Conservation (phyloP, 129 eudicot species). For the Gnaphalium uliginosum region DNA sequence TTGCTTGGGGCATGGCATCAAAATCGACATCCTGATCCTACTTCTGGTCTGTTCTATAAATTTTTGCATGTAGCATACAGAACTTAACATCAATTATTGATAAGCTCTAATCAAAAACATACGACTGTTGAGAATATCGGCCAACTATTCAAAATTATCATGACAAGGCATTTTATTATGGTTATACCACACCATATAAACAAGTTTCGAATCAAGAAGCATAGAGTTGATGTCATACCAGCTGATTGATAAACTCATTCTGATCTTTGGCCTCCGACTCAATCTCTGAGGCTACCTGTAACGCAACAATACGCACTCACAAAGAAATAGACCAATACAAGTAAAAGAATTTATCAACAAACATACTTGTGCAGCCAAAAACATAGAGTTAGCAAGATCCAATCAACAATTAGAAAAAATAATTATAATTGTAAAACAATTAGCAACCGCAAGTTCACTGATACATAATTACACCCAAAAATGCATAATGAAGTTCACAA, state of each 20-base stretch:
- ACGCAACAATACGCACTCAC: not conserved
- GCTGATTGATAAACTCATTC: conserved; percentile 81
- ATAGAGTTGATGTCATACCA: conserved; percentile 30
- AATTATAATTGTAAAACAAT: not conserved
- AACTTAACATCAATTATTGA: no score
- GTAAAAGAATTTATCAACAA: not conserved
- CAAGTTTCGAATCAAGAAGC: not conserved
- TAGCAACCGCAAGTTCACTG: not conserved
- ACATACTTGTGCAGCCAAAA: not conserved
- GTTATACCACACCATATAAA: conserved; percentile 5
- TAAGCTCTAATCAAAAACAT: no score
- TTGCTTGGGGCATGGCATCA: not conserved
- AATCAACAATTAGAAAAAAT: not conserved
- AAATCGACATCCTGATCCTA: no score
- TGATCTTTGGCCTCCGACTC: conserved; percentile 88
- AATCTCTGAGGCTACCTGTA: conserved; percentile 94
- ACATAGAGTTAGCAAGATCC: conserved; percentile 9
- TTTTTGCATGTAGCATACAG: no score
- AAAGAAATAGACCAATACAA: not conserved
- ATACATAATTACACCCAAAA: not conserved
- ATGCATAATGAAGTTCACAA: not conserved
- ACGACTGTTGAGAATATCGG: no score
- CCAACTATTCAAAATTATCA: not conserved
- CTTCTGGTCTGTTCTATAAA: no score
- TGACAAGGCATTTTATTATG: not conserved